Base-by-base conservation (phyloP, 257 asterid species). In the Ligustrum vulgare region DNA sequence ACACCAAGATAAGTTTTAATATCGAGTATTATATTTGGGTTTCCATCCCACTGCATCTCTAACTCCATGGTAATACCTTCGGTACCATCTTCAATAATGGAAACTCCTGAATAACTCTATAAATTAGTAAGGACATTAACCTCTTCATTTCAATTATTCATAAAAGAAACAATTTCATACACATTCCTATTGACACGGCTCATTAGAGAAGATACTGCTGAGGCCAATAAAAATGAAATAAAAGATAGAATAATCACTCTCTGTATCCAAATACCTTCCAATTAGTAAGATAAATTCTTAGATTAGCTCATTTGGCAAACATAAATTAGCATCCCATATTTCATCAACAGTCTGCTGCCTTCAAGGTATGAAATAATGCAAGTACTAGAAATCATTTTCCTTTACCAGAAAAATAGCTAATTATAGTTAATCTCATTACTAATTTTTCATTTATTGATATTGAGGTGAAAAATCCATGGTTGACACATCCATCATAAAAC, bases 31-130 rank as follows among this genome's bases (percentile, higher is more conserved):
- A 93, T 91, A 81, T 77, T 95, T 56, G 99, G 98, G 80, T 95
- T 95, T 51, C 99, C 99, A 82, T 95, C 99, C 99, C 99, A 95
- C 79, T 95, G 91, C 98, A 95, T 95, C 84, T 91, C 99, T 81
- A 95, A 78, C 84, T 95, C 99, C 97, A 95, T 86, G 78, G 99
- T 95, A 82, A 95, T 86, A 81, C 99, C 97, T 81, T 95, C 97
- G 73, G 77, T 76, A 70, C 89, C 94, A 84, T 87, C 96, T 82
- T 95, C 99, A 74, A 91, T 66, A 67, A 95, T 89, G 28, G 94
- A 82, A 79, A 93, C 88, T 78, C 99, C 99, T 95, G 84, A 65
- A 84, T 64, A 70, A 86, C 45, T 31, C 54, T 13, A 49, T 10
- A 58, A 72, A 74, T 74, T 35, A 63, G 70, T 82, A 43, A 67